Evolutionary conservation across 176 grass and related monocot genomes (phyloP).

Genomic region (Tillandsia fasciculata): DNA sequence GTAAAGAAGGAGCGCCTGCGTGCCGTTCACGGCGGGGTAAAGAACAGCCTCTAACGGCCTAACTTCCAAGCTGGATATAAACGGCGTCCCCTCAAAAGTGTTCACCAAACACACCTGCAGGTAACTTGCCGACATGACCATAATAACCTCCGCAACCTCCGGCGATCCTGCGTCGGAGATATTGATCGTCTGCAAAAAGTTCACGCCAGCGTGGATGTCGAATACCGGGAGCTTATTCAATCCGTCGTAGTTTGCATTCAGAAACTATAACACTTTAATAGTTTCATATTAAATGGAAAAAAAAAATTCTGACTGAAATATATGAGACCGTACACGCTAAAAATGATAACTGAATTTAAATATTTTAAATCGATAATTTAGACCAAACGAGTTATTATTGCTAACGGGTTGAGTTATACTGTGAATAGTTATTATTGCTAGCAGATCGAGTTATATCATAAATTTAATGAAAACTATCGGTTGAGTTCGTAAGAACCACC

Average conservation of each 20-base stretch:
- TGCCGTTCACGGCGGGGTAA: conserved; percentile 14
- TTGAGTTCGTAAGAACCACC: no score
- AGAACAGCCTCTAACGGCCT: conserved; percentile 33
- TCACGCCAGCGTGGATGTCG: conserved; percentile 10
- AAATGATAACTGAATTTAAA: no score
- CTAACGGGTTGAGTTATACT: no score
- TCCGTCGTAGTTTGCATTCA: conserved; percentile 18
- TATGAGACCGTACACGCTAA: no score
- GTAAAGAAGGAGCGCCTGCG: conserved; percentile 21
- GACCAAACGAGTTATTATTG: no score
- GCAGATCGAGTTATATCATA: no score
- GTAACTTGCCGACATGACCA: conserved; percentile 9
- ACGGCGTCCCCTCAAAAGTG: conserved; percentile 44
- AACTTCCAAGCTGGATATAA: conserved; percentile 50
- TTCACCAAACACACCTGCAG: conserved; percentile 42
- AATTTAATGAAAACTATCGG: no score
- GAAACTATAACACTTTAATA: neutral
- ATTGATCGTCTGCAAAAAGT: conserved; percentile 38
- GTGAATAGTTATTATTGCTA: no score
- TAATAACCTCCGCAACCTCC: conserved; percentile 6
- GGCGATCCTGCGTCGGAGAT: neutral
- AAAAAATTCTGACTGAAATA: no score
- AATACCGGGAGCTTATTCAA: neutral
- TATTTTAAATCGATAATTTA: no score
- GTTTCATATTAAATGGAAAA: no score